Percentiles rank a stretch among this genome's conserved stretches.
Evolutionary conservation across 2,329 filamentous ascomycete species (phyloP).

Genomic region (Colletotrichum australisinense): DNA sequence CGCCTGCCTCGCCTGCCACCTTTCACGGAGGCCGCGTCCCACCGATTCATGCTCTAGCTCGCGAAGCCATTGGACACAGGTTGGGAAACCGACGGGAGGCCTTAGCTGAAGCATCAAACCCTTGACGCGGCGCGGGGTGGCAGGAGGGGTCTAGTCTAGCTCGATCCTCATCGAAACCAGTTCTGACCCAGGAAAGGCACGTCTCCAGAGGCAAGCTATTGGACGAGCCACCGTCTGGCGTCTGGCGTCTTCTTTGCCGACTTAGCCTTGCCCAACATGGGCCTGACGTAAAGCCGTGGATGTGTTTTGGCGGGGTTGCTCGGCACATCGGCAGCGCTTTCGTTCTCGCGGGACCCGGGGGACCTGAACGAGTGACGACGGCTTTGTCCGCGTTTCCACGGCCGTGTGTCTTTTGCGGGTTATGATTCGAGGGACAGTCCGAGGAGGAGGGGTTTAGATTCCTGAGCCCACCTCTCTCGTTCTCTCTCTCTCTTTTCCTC

Average conservation of each 20-base stretch:
- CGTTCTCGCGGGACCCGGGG: not conserved
- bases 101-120: not conserved
- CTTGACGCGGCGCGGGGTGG: not conserved
- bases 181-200: not conserved
- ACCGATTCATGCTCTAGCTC: conserved; percentile 3
- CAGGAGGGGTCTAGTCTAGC: not conserved
- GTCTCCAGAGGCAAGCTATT: not conserved
- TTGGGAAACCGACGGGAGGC: conserved; percentile 13
- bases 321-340: conserved; percentile 24
- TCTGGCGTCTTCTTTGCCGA: conserved; percentile 9
- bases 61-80: not conserved
- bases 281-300: conserved; percentile 18
- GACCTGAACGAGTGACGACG: not conserved
- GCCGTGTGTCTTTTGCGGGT: not conserved
- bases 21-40: not conserved
- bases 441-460: not conserved
- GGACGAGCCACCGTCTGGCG: not conserved
- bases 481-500: not conserved
- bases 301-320: conserved; percentile 15
- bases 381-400: not conserved
- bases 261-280: conserved; percentile 7
- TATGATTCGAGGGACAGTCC: not conserved
- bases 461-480: not conserved
- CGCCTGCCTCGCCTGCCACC: not conserved
- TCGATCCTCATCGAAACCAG: not conserved